A percentile compares a stretch with the other conserved stretches of the same genome.
These are phyloP conservation scores for Ophiostoma himal-ulmi DNA, from an alignment of 2,329 filamentous ascomycete species.

Conservation along the genomic window DNA sequence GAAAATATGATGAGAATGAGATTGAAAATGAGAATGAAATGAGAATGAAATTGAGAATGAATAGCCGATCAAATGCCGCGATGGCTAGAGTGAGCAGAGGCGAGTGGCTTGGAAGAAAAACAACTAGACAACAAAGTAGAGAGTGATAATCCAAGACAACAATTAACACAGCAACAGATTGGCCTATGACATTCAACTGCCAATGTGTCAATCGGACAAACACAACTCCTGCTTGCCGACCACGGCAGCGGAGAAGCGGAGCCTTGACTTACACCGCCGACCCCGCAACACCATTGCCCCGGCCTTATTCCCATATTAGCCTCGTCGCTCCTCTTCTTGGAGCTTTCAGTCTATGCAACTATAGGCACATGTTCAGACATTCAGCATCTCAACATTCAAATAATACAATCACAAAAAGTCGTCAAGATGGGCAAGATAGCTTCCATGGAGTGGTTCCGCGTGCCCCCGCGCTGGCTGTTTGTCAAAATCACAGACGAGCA, in stretches of 20 bases:
- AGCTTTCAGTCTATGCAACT: no score
- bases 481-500: constrained; percentile 60
- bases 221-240: background rate
- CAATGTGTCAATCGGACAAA: no score
- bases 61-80: no score
- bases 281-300: constrained; percentile 7
- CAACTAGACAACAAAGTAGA: no score
- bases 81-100: no score
- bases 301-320: background rate
- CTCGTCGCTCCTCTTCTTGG: background rate
- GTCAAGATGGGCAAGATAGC: constrained; percentile 41
- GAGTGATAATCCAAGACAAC: no score
- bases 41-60: no score
- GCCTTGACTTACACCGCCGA: constrained; percentile 2
- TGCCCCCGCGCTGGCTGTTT: constrained; percentile 62
- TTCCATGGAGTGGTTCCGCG: constrained; percentile 59
- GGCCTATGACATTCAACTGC: no score
- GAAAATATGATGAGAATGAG: no score
- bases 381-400: background rate
- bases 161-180: no score
- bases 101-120: no score
- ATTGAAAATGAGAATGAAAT: no score
- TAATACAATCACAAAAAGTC: background rate
- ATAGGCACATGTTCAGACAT: background rate
- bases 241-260: constrained; percentile 9